Evolutionary conservation across 2,329 filamentous ascomycete species (phyloP), one percentile per base, ranked within the genome.

Genomic region (Fusarium nematophilum): DNA sequence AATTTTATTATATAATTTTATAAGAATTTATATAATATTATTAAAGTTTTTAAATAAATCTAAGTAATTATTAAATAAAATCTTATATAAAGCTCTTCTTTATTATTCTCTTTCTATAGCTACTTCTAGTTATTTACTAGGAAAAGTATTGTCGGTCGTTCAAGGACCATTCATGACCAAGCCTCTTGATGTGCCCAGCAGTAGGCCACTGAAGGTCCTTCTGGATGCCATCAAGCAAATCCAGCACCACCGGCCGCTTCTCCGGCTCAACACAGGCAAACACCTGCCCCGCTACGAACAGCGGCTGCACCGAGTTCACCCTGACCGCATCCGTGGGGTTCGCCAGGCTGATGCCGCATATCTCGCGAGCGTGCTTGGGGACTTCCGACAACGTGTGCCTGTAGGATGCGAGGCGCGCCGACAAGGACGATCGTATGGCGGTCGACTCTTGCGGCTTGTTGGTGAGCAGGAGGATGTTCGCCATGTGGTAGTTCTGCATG

Each of bases 401-500:
- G 11, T 68, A 68, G 0, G 63, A 67, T 2, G 62, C 67, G 0
- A 68, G 34, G 0, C 66, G 66, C 0, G 65, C 63, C 0, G 61
- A 65, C 0, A 68, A 65, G 2, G 65, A 67, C 3, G 65, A 68
- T 2, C 66, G 64, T 0, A 68, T 62, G 0, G 67, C 65, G 0
- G 66, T 68, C 3, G 61, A 68, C 6, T 68, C 66, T 37, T 68
- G 66, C 0, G 66, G 66, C 4, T 52, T 59, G 26, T 89, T 88
- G 59, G 87, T 79, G 10, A 87, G 78, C 0, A 90, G 70, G 5
- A 88, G 79, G 9, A 89, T 85, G 36, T 84, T 81, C 1, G 84
- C 85, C 76, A 89, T 88, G 65, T 89, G 84, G 61, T 87, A 89
- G 55, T 81, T 81, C 65, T 88, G 86, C 81, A 89, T 89, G 1